Evolutionary conservation across 2,329 filamentous ascomycete genomes (phyloP), one percentile per base, ranked within the genome.

Genomic region (Epicoccum sorghinum): DNA sequence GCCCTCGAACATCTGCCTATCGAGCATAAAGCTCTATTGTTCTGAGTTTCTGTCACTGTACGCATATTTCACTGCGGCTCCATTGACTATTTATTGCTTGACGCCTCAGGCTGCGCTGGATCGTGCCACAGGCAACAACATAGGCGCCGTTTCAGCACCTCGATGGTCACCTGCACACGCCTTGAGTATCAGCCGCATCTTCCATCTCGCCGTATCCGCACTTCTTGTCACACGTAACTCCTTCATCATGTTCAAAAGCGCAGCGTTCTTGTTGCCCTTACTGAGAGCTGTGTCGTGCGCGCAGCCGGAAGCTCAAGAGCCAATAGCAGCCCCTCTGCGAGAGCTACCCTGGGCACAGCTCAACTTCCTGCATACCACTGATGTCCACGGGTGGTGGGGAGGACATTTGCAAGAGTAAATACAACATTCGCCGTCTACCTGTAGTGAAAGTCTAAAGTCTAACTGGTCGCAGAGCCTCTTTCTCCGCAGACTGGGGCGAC

Each of bases 401-500:
- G 95, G 95, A 1, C 95, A 99, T 80, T 78, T 98, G 4, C 88
- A 93, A 79, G 95, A 99, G 88, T 91, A 45, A 59, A 50, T 8
- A 27, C 22, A 4, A 4, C 30, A 4, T 18, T 22, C 8, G 22
- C 12, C 10, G 9, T 7, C 5, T 30, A n/a, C 10, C 7, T 8
- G 25, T 4, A 40, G 18, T 18, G 18, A 3, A 18, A 18, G 18
- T 18, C 2, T 22, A 7, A 14, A 14, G 38, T 38, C 55, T 63
- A 44, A 66, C 60, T 7, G 37, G 14, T 25, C 25, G 12, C 52
- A 91, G 89, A 78, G 83, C 91, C 3, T 93, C 95, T 56, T 99
- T 96, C 76, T 93, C 91, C 6, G 93, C 91, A 41, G 95, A 99
- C 75, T 98, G 95, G 92, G 95, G 95, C 54, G 95, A 99, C 77